phyloP scores from a whole-genome alignment of 2,329 filamentous ascomycete species.

The Zymoseptoria passerinii region DNA sequence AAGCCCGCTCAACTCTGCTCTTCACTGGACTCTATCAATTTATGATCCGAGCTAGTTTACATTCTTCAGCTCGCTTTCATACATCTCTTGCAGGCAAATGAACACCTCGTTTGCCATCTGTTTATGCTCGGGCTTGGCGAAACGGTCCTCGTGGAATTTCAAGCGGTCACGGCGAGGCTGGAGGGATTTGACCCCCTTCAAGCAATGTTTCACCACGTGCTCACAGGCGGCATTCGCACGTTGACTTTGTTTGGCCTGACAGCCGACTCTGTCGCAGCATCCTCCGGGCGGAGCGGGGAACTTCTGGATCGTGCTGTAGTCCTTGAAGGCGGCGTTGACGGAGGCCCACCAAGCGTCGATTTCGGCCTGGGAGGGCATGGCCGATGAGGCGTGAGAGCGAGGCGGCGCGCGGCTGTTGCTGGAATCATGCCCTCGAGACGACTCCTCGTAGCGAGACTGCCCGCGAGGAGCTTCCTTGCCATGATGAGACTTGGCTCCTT shows the following conservation, averaged over 20 bases:
- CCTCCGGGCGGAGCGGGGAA: slow-evolving; percentile 3
- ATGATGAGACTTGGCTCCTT: not conserved
- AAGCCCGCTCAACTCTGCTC: slow-evolving; percentile 3
- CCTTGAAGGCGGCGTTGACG: slow-evolving; percentile 2
- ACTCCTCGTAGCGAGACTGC: not conserved
- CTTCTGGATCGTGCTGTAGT: slow-evolving; percentile 3
- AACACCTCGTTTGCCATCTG: too few species aligned
- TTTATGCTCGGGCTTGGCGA: too few species aligned
- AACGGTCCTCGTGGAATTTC: too few species aligned
- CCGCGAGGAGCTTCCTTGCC: not conserved
- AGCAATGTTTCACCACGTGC: not conserved
- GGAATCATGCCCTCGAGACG: not conserved
- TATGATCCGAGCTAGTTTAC: too few species aligned
- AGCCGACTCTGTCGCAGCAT: not conserved
- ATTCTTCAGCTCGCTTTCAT: too few species aligned
- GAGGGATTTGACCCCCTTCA: too few species aligned
- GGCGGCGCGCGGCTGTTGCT: not conserved
- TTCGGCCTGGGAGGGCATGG: not conserved
- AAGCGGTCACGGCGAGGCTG: too few species aligned
- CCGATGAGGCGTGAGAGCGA: not conserved
- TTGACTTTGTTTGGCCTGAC: not conserved
- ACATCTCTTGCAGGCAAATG: too few species aligned
- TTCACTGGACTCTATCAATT: too few species aligned
- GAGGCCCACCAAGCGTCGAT: slow-evolving; percentile 1
- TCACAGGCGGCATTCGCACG: not conserved